phyloP scores from a whole-genome alignment of 2,329 filamentous ascomycete species.

The Daldinia sp. region DNA sequence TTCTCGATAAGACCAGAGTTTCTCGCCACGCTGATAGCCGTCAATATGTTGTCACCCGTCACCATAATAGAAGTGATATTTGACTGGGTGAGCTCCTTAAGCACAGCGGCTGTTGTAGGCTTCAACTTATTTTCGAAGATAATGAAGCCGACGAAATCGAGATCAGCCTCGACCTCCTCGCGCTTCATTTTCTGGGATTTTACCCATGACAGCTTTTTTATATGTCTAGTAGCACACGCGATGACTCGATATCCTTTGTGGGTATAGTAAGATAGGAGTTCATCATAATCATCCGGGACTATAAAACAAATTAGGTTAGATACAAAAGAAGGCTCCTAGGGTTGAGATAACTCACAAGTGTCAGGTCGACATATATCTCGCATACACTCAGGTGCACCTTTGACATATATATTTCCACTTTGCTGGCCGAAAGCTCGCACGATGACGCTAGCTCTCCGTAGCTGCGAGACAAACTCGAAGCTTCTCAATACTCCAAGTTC shows the following conservation, averaged over 20 bases:
- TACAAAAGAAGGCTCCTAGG: background rate
- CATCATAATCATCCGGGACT: constrained; percentile 90
- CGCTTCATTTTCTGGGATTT: constrained; percentile 95
- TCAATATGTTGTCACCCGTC: constrained; percentile 97
- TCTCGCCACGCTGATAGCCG: constrained; percentile 92
- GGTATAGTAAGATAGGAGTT: constrained; percentile 89
- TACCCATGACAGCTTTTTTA: constrained; percentile 90
- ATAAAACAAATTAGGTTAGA: constrained; percentile 34
- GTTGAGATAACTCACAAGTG: constrained; percentile 69
- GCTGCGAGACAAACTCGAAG: constrained; percentile 95
- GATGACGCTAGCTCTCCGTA: constrained; percentile 92
- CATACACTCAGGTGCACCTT: constrained; percentile 97
- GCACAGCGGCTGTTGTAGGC: constrained; percentile 81
- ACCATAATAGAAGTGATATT: constrained; percentile 95
- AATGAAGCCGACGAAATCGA: constrained; percentile 95
- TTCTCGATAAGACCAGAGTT: constrained; percentile 87
- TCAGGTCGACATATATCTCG: constrained; percentile 88
- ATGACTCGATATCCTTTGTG: constrained; percentile 97
- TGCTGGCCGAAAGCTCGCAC: constrained; percentile 88
- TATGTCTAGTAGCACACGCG: constrained; percentile 89
- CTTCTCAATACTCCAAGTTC: constrained; percentile 91
- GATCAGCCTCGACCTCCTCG: constrained; percentile 81
- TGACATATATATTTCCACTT: constrained; percentile 90
- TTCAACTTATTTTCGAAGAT: constrained; percentile 99
- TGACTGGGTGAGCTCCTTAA: constrained; percentile 84